Base-by-base conservation (phyloP, 148 eudicot genomes). In the Oxyria digyna region DNA sequence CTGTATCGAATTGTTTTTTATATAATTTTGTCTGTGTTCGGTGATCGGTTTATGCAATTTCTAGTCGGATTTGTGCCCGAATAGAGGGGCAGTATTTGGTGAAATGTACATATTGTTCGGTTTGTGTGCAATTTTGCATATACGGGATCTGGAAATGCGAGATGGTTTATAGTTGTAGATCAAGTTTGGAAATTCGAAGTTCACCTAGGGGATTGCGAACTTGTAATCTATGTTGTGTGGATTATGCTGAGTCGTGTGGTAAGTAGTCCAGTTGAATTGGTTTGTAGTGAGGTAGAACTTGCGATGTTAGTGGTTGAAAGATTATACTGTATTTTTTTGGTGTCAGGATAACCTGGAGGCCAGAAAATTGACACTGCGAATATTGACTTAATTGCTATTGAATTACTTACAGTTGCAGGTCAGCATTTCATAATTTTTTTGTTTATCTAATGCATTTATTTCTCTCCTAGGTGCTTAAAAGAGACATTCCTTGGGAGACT, bases 401-500 rank as follows among this genome's bases (percentile, higher is more conserved):
- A 10, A 38, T 38, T 3, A 38, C 41, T 38, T 38, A 10, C 41
- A 38, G 41, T 38, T 38, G 41, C 41, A 38, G 41, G 41, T 10
- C 41, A 24, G 29, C 32, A 29, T 11, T 24, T 49, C 57, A 49
- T 27, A 49, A 21, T 24, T 6, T 20, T 49, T 20, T 14, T 57
- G 50, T 26, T 4, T 33, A 54, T 13, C 62, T 43, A 14, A 62
- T 31, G 64, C 40, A 69, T 48, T 69, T 69, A 55, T 69, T 29
- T 76, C 32, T 32, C 26, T 65, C 67, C 42, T 46, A 91, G 97
- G 97, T 91, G 72, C 84, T 91, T 65, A 79, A 74, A 82, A 88
- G 97, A 77, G 98, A 89, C 74, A 90, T 93, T 73, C 97, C 98
- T 72, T 93, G 98, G 98, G 98, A 93, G 84, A 90, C 96, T 6